Evolutionary conservation across 805 yeast genomes (phyloP), one percentile per base, ranked within the genome.

Genomic region (Cephaloascus fragrans): DNA sequence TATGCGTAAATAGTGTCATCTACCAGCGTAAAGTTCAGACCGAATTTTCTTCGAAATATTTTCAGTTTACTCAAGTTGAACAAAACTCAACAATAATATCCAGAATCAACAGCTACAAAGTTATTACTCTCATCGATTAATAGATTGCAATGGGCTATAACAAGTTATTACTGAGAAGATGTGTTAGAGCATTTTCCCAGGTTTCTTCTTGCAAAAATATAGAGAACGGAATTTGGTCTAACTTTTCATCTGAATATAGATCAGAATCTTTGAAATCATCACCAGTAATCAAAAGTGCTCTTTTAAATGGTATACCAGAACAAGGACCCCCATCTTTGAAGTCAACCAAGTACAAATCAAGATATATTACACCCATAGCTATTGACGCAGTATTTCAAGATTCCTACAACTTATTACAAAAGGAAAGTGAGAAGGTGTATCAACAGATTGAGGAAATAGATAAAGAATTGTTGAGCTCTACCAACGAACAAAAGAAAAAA

Each of bases 301-400:
- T 61, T 20, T 54, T 61, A 37, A 37, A 52, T 28, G 52, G 50
- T 18, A 46, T 52, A 23, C 47, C 50, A 4, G 34, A 40, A 12
- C 38, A 37, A 28, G 62, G 62, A 6, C 62, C 62, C 10, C 43
- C 46, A 9, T 53, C 62, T 26, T 43, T 57, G 16, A 38, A 41
- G 17, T 38, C 44, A 37, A 38, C 44, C n/a, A 44, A 45, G 29
- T 42, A 49, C 19, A 48, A 49, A 43, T 34, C 40, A 36, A 46
- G 53, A 12, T 66, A 67, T 48, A 61, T 61, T 42, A 51, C 69
- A 4, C 70, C 70, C 4, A 47, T 44, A 26, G 58, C 46, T 18
- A 63, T 67, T 32, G 61, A 67, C 45, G 67, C 62, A 18, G 58
- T 66, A 3, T 67, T 65, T 44, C 44, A 55, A 32, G 37, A 46